Percentiles rank a stretch among this genome's conserved stretches.
phyloP scores from a whole-genome alignment of 2,329 filamentous ascomycete species.

The Aureobasidium sp. region DNA sequence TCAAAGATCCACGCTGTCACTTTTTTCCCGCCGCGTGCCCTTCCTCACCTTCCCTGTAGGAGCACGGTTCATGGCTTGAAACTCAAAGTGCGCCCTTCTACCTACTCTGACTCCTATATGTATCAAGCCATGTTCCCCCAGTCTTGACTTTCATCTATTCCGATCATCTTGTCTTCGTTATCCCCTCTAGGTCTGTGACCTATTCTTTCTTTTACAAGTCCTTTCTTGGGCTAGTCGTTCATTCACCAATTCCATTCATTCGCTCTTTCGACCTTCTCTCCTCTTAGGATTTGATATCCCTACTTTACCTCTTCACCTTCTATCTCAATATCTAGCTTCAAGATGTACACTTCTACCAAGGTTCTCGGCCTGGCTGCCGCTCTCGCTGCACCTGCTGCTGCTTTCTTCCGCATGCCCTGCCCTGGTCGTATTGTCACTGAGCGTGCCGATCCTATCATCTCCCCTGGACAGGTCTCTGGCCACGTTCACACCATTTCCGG shows the following conservation, averaged over 20 bases:
- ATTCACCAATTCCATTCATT: conserved; percentile 12
- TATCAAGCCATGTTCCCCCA: conserved; percentile 11
- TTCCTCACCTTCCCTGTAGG: conserved; percentile 6
- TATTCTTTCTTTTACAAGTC: conserved; percentile 15
- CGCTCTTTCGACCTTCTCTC: conserved; percentile 5
- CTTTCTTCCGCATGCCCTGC: conserved; percentile 65
- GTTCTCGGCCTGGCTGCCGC: conserved; percentile 18
- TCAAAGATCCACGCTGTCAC: conserved; percentile 15
- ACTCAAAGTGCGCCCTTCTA: conserved; percentile 12
- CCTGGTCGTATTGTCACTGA: conserved; percentile 54
- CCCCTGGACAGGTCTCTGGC: conserved; percentile 49
- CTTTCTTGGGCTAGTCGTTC: conserved; percentile 8
- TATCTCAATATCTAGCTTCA: background rate
- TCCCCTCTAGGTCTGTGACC: conserved; percentile 16
- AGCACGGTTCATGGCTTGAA: conserved; percentile 1
- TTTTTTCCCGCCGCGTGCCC: background rate
- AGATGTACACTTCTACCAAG: conserved; percentile 16
- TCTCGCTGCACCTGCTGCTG: conserved; percentile 43
- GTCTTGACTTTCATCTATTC: conserved; percentile 3
- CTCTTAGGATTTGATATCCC: conserved; percentile 16
- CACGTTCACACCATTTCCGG: conserved; percentile 67
- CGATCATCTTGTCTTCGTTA: conserved; percentile 4
- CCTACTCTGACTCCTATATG: conserved; percentile 13
- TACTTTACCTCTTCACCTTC: background rate
- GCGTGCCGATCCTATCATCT: conserved; percentile 61